Percentiles rank a stretch among this genome's conserved stretches.
phyloP scores from a whole-genome alignment of 176 grass and related monocot genomes.

The Musa schizocarpa region DNA sequence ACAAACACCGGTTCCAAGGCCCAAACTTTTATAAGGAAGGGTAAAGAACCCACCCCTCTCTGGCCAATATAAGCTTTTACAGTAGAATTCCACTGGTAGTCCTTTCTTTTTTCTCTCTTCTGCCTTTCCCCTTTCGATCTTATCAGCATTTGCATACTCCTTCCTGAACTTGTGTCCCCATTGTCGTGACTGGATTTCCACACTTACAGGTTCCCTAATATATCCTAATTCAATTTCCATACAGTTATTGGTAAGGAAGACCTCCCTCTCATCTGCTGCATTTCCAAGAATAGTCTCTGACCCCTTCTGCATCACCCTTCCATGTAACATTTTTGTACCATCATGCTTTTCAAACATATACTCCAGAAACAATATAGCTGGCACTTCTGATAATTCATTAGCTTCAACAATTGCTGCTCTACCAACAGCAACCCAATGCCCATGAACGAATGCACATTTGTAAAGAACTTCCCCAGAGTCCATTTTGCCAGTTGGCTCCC shows the following conservation, averaged over 20 bases:
- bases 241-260: constrained; percentile 87
- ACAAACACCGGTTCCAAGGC: constrained; percentile 72
- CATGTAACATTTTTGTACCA: constrained; percentile 71
- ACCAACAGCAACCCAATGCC: constrained; percentile 43
- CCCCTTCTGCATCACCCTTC: constrained; percentile 64
- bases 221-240: constrained; percentile 74
- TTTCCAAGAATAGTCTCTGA: constrained; percentile 80
- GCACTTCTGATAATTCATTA: constrained; percentile 43
- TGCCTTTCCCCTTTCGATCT: constrained; percentile 43
- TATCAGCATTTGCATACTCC: constrained; percentile 61
- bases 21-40: constrained; percentile 59
- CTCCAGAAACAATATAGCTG: constrained; percentile 64
- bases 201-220: constrained; percentile 58
- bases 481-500: constrained; percentile 30
- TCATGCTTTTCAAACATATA: constrained; percentile 78
- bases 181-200: constrained; percentile 57
- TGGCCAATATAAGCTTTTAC: constrained; percentile 85
- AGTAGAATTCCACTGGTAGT: constrained; percentile 63
- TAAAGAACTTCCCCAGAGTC: constrained; percentile 42
- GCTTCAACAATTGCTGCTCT: constrained; percentile 41
- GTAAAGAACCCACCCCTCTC: constrained; percentile 83
- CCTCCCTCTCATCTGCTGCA: constrained; percentile 87
- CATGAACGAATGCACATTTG: constrained; percentile 42
- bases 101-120: constrained; percentile 93
- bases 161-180: constrained; percentile 92